Base-by-base conservation (phyloP, 2,329 filamentous ascomycete genomes). In the Chaetothyriales sp. region DNA sequence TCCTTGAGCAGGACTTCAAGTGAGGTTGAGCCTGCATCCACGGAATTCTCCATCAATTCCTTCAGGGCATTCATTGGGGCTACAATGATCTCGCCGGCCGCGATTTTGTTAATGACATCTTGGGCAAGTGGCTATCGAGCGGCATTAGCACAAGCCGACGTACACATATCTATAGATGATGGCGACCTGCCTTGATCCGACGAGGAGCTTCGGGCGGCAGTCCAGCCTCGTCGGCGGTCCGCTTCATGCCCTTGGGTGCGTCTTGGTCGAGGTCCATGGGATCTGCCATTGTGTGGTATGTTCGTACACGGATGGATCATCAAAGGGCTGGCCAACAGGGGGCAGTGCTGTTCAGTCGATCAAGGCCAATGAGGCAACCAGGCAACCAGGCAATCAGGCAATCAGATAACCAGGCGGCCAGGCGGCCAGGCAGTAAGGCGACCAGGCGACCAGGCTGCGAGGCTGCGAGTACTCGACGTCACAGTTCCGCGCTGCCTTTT, bases 61-160 rank as follows among this genome's bases (percentile, higher is more conserved):
- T 98, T 98, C 52, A 98, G 70, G 2, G 94, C 92, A 67, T 98
- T 88, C 25, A 95, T 89, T 0, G 92, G 94, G 1, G 92, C 90
- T 47, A 98, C 89, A 55, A 98, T 98, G 62, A 98, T 98, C 68
- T 98, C 92, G 18, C 92, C 92, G 0, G 92, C 92, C 0, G 92
- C 92, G 60, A 98, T 98, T 68, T 97, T 98, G 74, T 97, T 98
- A 59, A 98, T 86, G 19, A 98, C 92, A 70, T 92, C 85, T 57
- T 86, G 82, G 63, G 94, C 86, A 22, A 98, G 77, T 13, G 90
- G 85, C 82, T 94, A 57, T 18, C 50, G 40, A 22, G 50, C 20
- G 15, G 33, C n/a, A 37, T 55, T 46, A 57, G 33, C 44, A 20
- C 37, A 44, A 18, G 47, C 52, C 52, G 56, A 40, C 67, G 66